These are phyloP conservation scores for Daldinia grandis DNA, from an alignment of 495 filamentous ascomycete genomes.

Conservation along the genomic window DNA sequence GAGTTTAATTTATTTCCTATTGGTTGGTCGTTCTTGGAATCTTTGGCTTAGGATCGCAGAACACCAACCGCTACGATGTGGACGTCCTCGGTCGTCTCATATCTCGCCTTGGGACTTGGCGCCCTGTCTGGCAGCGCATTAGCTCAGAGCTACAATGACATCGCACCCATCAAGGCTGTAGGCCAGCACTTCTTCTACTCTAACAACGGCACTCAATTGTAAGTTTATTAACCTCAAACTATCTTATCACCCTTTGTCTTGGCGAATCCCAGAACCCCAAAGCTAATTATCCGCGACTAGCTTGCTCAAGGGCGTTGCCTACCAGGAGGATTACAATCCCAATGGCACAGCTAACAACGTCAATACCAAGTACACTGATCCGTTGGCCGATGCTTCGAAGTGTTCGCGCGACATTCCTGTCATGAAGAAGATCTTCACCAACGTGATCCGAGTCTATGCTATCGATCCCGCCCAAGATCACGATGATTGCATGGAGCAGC, in stretches of 20 bases:
- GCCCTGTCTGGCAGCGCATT: conserved; percentile 36
- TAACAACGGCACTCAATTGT: conserved; percentile 49
- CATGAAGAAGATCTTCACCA: conserved; percentile 80
- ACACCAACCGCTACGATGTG: conserved; percentile 36
- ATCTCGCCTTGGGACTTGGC: conserved; percentile 38
- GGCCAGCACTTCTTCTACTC: conserved; percentile 49
- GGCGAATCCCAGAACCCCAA: conserved; percentile 8
- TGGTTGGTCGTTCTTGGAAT: conserved; percentile 13
- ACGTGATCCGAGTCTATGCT: conserved; percentile 92
- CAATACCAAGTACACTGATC: conserved; percentile 62
- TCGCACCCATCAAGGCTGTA: conserved; percentile 39
- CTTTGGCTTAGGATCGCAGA: conserved; percentile 23
- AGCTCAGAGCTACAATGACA: conserved; percentile 42
- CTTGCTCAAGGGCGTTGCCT: conserved; percentile 86
- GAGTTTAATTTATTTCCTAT: conserved; percentile 1
- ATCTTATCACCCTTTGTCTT: conserved; percentile 18
- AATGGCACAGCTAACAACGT: conserved; percentile 46
- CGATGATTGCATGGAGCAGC: conserved; percentile 79
- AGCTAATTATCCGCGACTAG: conserved; percentile 25
- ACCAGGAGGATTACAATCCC: conserved; percentile 68
- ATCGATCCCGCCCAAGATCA: conserved; percentile 83
- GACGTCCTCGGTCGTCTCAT: conserved; percentile 35
- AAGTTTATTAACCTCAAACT: conserved; percentile 21
- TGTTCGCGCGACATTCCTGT: conserved; percentile 86
- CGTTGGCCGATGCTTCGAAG: conserved; percentile 71